Evolutionary conservation across 306 rosid genomes (phyloP).

Genomic region (Acacia confusa): DNA sequence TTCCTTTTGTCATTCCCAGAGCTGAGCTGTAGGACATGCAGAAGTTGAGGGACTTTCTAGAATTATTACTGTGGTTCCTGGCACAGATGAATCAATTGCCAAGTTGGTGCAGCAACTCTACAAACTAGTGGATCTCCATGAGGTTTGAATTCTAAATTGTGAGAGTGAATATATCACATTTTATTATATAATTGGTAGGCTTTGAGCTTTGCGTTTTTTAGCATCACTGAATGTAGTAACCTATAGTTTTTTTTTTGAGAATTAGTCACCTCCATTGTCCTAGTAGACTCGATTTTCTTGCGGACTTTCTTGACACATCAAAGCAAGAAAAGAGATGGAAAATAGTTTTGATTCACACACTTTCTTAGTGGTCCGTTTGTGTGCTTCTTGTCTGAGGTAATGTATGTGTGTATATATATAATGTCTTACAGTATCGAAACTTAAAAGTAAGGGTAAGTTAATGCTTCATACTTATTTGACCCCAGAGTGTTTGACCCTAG

Average conservation of each 20-base stretch:
- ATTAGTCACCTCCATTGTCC: constrained; percentile 17
- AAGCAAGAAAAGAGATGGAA: background rate
- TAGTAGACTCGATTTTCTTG: background rate
- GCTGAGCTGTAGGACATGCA: constrained; percentile 86
- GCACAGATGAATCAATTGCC: constrained; percentile 70
- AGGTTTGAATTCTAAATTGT: constrained; percentile 49
- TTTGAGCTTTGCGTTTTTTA: constrained; percentile 11
- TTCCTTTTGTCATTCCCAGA: constrained; percentile 47
- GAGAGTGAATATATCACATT: constrained; percentile 13
- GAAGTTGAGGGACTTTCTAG: constrained; percentile 86
- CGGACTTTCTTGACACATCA: background rate
- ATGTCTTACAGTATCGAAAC: too few species aligned
- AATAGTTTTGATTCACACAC: background rate
- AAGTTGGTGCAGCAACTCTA: constrained; percentile 81
- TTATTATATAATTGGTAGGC: constrained; percentile 25
- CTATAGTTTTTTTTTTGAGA: background rate
- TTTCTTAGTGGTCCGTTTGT: too few species aligned
- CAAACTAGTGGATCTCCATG: constrained; percentile 71
- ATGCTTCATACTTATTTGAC: too few species aligned
- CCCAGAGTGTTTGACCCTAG: too few species aligned
- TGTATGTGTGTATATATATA: too few species aligned
- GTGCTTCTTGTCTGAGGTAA: too few species aligned
- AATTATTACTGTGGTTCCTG: constrained; percentile 88
- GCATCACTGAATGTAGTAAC: constrained; percentile 10
- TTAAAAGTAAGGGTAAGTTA: too few species aligned